Conservation (phyloP, 768 basidiomycete species). For the Termitomyces sp. region DNA sequence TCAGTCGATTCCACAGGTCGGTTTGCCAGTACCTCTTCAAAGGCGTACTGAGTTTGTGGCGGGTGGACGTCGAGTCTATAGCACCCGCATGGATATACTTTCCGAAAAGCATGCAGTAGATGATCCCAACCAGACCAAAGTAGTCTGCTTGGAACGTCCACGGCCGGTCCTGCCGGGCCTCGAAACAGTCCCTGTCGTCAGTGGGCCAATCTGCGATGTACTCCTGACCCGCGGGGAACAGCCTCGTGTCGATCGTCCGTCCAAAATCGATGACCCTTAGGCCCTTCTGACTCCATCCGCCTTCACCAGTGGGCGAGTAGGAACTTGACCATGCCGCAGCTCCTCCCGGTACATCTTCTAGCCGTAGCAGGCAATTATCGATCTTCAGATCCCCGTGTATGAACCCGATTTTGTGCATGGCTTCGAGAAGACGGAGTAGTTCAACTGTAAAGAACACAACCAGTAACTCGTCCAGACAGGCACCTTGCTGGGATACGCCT, state of each 20-base stretch:
- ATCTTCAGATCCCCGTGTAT: slow-evolving; percentile 99
- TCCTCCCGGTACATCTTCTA: slow-evolving; percentile 77
- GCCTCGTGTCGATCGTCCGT: slow-evolving; percentile 80
- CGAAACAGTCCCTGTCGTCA: slow-evolving; percentile 88
- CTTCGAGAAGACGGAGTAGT: slow-evolving; percentile 76
- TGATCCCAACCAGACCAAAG: slow-evolving; percentile 89
- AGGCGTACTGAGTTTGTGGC: slow-evolving; percentile 67
- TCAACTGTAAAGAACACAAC: slow-evolving; percentile 96
- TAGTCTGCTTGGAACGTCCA: slow-evolving; percentile 99
- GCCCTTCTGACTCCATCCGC: slow-evolving; percentile 86
- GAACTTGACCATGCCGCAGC: slow-evolving; percentile 60
- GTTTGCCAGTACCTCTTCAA: slow-evolving; percentile 95
- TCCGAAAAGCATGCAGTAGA: slow-evolving; percentile 95
- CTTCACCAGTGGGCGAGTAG: slow-evolving; percentile 76
- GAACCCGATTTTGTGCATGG: slow-evolving; percentile 75
- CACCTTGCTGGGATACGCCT: slow-evolving; percentile 75
- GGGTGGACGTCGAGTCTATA: slow-evolving; percentile 30
- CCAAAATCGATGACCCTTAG: slow-evolving; percentile 96
- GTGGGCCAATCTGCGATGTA: slow-evolving; percentile 86
- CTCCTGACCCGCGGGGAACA: slow-evolving; percentile 75
- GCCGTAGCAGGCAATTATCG: slow-evolving; percentile 94
- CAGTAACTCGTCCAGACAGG: slow-evolving; percentile 85
- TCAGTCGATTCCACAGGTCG: slow-evolving; percentile 78
- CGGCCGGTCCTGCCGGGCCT: slow-evolving; percentile 74
- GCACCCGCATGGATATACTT: slow-evolving; percentile 85